Percentiles rank a stretch among this genome's conserved stretches.
Conservation (phyloP, 495 filamentous ascomycete species). For the Aspergillus wentii region DNA sequence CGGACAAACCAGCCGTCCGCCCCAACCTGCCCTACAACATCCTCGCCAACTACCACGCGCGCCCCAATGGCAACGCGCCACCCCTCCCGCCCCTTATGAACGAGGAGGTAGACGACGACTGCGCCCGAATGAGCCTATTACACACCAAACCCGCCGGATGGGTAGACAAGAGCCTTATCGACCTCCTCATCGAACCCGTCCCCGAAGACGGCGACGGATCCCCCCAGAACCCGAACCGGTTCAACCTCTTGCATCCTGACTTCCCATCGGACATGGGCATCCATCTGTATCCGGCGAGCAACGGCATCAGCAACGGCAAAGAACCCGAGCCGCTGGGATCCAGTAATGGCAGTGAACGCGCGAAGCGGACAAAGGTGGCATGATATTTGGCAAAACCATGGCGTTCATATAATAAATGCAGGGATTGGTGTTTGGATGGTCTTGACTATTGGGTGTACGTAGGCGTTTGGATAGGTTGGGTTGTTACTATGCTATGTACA, state of each 20-base stretch:
- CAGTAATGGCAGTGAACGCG: not conserved
- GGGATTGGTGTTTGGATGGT: too few relatives aligned
- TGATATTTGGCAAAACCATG: too few relatives aligned
- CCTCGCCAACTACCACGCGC: conserved; percentile 46
- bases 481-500: too few relatives aligned
- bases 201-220: conserved; percentile 27
- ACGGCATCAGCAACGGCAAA: too few relatives aligned
- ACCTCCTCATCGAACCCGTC: conserved; percentile 28
- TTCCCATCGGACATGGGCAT: conserved; percentile 34
- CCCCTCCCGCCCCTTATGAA: conserved; percentile 48
- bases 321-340: too few relatives aligned
- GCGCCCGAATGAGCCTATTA: conserved; percentile 50
- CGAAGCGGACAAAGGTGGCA: too few relatives aligned
- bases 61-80: conserved; percentile 40
- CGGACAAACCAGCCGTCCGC: conserved; percentile 58
- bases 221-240: conserved; percentile 29
- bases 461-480: too few relatives aligned
- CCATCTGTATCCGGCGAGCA: conserved; percentile 27
- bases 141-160: conserved; percentile 27
- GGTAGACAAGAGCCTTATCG: conserved; percentile 34
- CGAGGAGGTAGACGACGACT: conserved; percentile 56
- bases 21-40: conserved; percentile 60
- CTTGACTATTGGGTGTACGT: too few relatives aligned
- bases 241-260: conserved; percentile 36
- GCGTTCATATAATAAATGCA: too few relatives aligned